Evolutionary conservation across 2,329 filamentous ascomycete species (phyloP).

Genomic region (Nemania serpens): DNA sequence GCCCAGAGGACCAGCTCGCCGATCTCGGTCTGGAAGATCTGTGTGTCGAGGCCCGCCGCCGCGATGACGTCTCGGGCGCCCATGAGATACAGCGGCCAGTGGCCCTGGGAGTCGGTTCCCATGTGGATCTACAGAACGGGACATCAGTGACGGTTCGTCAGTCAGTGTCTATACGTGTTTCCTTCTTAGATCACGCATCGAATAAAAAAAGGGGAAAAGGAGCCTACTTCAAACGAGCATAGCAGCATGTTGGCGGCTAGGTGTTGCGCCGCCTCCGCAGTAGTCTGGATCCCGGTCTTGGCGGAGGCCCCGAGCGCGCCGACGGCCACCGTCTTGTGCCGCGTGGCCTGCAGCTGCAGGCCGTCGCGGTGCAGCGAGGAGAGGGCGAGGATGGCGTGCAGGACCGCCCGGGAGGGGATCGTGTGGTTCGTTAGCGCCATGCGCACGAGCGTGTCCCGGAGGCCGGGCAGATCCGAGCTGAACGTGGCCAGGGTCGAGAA

Average conservation of each 20-base stretch:
- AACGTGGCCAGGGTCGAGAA: slow-evolving; percentile 17
- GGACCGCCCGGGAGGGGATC: slow-evolving; percentile 23
- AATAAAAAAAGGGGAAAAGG: not conserved
- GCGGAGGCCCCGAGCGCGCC: slow-evolving; percentile 20
- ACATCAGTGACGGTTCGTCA: too few species aligned
- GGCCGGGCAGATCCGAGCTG: not conserved
- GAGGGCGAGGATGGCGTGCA: slow-evolving; percentile 23
- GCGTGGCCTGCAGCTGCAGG: slow-evolving; percentile 18
- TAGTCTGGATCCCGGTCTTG: slow-evolving; percentile 9
- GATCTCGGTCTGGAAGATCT: slow-evolving; percentile 10
- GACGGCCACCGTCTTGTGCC: slow-evolving; percentile 23
- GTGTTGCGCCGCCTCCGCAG: slow-evolving; percentile 20
- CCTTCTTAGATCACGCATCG: too few species aligned
- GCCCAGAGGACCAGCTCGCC: slow-evolving; percentile 20
- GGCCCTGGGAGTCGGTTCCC: slow-evolving; percentile 18
- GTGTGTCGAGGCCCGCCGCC: slow-evolving; percentile 6
- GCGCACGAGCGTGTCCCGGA: slow-evolving; percentile 17
- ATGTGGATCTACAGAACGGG: slow-evolving; percentile 5
- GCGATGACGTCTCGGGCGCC: slow-evolving; percentile 19
- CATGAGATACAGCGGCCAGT: slow-evolving; percentile 23
- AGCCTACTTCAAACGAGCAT: slow-evolving; percentile 21
- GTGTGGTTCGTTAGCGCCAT: slow-evolving; percentile 18
- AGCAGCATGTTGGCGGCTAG: slow-evolving; percentile 24
- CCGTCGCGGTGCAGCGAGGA: slow-evolving; percentile 23
- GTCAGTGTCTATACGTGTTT: too few species aligned